Base-by-base conservation (phyloP, 305 asterid genomes). In the Rubia peregrina region DNA sequence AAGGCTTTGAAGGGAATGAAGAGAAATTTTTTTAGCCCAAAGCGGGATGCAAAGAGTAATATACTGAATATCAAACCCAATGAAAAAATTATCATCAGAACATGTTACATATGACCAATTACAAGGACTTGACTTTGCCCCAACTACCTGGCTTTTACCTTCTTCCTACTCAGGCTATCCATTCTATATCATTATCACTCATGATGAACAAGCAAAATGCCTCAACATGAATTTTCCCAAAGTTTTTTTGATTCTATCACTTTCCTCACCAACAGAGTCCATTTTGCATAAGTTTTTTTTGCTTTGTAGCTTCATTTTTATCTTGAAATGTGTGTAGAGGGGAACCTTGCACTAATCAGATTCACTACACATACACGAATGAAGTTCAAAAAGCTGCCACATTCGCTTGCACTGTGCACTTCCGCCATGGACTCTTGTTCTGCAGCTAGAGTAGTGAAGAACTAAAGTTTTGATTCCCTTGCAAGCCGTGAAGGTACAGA, bases 341-440 rank as follows among this genome's bases (percentile, higher is more conserved):
- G 98, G 98, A 76, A 92, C 97, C 77, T 83, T 83, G 90, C 98
- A 92, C 70, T 46, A 60, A 11, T 90, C 89, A 0, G 98, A 91
- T 40, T 90, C 89, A 60, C 65, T 76, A 79, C 98, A 92, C 89
- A 87, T 87, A 40, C 88, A 81, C 11, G 98, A 90, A 63, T 92
- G 98, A 11, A 92, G 86, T 76, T 92, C 95, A 5, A 92, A 89
- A 57, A 92, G 90, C 81, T 92, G 98, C 98, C 98, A 92, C 91
- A 90, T 89, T 59, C 97, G 81, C 82, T 88, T 90, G 38, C 98
- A 92, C 9, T 85, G 98, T 22, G 80, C 80, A 67, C 98, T 90
- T 63, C 98, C 95, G 2, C 97, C 97, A 1, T 89, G 97, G 16
- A 88, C 98, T 85, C 87, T 82, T 42, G 81, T 82, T 80, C 75